Base-by-base conservation (phyloP, 352 stramenopile genomes). In the Phytophthora agathidicida region DNA sequence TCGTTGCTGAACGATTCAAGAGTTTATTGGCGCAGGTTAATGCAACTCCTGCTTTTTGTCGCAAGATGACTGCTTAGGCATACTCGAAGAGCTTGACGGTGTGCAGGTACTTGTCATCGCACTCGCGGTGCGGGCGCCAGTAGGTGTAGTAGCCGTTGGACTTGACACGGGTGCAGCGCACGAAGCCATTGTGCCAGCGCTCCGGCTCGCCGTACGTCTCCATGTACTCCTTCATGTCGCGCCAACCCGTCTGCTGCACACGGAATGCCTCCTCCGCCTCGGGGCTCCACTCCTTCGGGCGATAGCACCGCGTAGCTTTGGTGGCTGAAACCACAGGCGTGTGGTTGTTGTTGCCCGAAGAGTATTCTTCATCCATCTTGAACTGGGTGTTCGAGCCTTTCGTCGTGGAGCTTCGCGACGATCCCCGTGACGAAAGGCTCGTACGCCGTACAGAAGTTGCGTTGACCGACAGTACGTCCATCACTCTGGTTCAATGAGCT, bases 71-170 rank as follows among this genome's bases (percentile, higher is more conserved):
- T 17, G 32, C 27, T 56, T 77, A 82, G 14, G 73, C 66, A 53
- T 94, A 91, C 51, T 91, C 82, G 52, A 84, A 94, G 19, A 91
- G 47, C 51, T 92, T 94, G 62, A 91, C 77, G 14, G 68, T 83
- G 66, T 91, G 68, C 17, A 94, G 66, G 49, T 91, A 91, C 61
- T 89, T 94, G 68, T 92, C 84, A 33, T 89, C 84, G 42, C 84
- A 94, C 65, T 94, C 84, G 24, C 84, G 78, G 39, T 84, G 60
- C 10, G 77, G 47, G 26, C 78, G 77, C 81, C 84, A 93, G 55
- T 93, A 93, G 1, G 83, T 93, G 60, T 89, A 93, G 62, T 89
- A 93, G 14, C 83, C 81, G 43, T 89, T 93, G 59, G 73, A 85
- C 54, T 93, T 91, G 33, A 91, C 83, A 30, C 83, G 77, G 7